Evolutionary conservation across 257 asterid species (phyloP).

Genomic region (Fraxinus cuspidata): DNA sequence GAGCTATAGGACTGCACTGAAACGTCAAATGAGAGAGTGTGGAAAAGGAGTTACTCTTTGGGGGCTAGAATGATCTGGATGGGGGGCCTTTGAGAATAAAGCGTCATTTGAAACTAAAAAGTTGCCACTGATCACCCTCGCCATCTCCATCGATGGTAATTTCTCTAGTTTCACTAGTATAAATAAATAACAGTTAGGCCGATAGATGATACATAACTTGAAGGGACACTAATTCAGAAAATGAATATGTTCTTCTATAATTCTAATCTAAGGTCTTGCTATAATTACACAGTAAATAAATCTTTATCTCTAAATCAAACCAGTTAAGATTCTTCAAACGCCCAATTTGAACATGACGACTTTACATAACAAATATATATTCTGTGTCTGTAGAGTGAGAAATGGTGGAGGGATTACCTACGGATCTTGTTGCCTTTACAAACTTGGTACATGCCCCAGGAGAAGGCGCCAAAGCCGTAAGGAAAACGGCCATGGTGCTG

Average conservation of each 20-base stretch:
- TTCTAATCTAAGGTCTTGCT: not conserved
- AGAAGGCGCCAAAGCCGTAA: conserved; percentile 75
- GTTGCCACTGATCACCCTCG: too few species aligned
- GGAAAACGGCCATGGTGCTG: conserved; percentile 78
- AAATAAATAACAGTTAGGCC: not conserved
- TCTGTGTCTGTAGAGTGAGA: not conserved
- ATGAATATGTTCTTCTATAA: not conserved
- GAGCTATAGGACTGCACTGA: too few species aligned
- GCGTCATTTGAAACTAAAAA: too few species aligned
- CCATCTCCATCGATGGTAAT: too few species aligned
- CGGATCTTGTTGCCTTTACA: conserved; percentile 96
- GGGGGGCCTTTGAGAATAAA: too few species aligned
- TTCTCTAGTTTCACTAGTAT: too few species aligned
- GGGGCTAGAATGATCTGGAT: too few species aligned
- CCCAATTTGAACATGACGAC: not conserved
- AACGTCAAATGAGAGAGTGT: too few species aligned
- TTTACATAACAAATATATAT: not conserved
- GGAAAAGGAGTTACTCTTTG: too few species aligned
- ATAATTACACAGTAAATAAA: not conserved
- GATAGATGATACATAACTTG: not conserved
- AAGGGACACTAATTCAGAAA: not conserved
- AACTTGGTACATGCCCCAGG: conserved; percentile 94
- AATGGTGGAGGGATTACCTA: conserved; percentile 41
- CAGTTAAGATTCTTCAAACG: not conserved
- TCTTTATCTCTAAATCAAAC: not conserved